Base-by-base conservation (phyloP, 2,329 filamentous ascomycete species). In the Microcera coccophila region DNA sequence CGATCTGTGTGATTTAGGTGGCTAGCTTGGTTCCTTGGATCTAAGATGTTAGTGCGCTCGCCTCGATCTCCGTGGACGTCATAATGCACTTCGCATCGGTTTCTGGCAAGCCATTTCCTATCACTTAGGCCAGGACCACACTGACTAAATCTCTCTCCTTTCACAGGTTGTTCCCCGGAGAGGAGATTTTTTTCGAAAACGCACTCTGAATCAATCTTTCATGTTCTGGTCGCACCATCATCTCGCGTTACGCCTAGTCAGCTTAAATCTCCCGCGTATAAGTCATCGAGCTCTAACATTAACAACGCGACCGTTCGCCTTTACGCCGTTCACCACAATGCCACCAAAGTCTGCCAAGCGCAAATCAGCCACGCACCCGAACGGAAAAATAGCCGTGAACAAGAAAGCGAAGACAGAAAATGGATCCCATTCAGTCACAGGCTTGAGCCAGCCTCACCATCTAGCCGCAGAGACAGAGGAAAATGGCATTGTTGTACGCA, bases 401-500 rank as follows among this genome's bases (percentile, higher is more conserved):
- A 63, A 68, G 50, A 71, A 62, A 53, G 50, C 54, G 41, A 70
- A 66, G 52, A 59, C 44, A 2, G 45, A 54, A 36, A 43, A 53
- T 44, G 50, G 44, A 16, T 50, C 48, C 22, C 38, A 44, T 31
- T 46, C 52, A 7, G 37, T 45, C 5, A 44, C 68, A 39, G 64
- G 62, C 19, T 55, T 76, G 39, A 67, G 65, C 26, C 58, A 64
- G 18, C 74, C 73, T 0, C 75, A 78, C 46, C 71, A 69, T 10
- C 68, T 69, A 32, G 60, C 70, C n/a, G 56, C 63, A 14, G 64
- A 71, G 17, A 66, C 73, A 8, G 74, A 77, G 49, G 64, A 72
- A 17, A 53, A 83, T 51, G 82, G 81, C 15, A 81, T 87, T 38
- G 79, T 87, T 0, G 70, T 85, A 26, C 81, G 84, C 31, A 76